Conservation (phyloP, 2,329 filamentous ascomycete species). For the Beauveria sp. region DNA sequence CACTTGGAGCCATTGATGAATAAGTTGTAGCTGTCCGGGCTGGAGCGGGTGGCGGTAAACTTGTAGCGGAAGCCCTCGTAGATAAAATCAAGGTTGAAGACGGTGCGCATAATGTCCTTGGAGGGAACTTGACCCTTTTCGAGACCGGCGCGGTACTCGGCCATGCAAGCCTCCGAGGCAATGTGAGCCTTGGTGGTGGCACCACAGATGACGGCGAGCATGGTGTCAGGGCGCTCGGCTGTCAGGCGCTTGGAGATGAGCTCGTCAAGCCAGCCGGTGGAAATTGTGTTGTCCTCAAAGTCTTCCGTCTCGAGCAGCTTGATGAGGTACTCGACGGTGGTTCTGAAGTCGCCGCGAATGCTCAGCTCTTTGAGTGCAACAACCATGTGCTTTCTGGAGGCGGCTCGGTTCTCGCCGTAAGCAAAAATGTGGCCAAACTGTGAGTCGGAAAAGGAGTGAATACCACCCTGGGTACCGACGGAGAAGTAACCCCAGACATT, state of each 20-base stretch:
- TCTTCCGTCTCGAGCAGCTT: conserved; percentile 97
- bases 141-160: conserved; percentile 78
- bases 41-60: conserved; percentile 92
- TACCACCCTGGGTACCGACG: conserved; percentile 90
- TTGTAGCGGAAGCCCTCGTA: conserved; percentile 96
- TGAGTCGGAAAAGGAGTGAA: conserved; percentile 98
- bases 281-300: conserved; percentile 98
- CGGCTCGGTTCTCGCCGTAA: conserved; percentile 93
- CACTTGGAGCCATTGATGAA: conserved; percentile 99
- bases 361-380: conserved; percentile 96
- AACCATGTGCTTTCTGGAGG: conserved; percentile 98
- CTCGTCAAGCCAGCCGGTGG: conserved; percentile 97
- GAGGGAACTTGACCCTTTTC: conserved; percentile 94
- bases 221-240: conserved; percentile 87
- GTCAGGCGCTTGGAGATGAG: conserved; percentile 97
- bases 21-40: conserved; percentile 87
- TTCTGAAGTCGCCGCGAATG: conserved; percentile 98
- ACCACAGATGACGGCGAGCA: conserved; percentile 90
- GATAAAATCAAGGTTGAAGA: conserved; percentile 97
- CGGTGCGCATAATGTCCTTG: conserved; percentile 94
- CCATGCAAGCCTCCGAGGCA: conserved; percentile 81
- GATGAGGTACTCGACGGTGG: conserved; percentile 97
- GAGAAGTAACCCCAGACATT: conserved; percentile 99
- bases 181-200: conserved; percentile 92
- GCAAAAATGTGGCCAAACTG: conserved; percentile 99